Evolutionary conservation across 179 eudicot genomes (phyloP), one percentile per base, ranked within the genome.

Genomic region (Heliamphora pulchella): DNA sequence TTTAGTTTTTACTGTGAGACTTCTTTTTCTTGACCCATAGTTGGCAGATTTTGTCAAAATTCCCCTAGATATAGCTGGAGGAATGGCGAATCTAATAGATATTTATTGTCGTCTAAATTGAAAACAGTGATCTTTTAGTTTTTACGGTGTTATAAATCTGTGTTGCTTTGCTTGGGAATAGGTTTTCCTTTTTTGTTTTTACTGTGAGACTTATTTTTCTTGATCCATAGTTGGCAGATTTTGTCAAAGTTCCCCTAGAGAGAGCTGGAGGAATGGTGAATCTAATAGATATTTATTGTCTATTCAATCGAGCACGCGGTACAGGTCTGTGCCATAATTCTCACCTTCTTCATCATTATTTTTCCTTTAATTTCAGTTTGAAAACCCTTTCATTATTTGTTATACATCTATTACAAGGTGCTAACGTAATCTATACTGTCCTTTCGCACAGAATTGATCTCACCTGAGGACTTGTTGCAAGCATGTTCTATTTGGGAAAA

Each of bases 401-500:
- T 1, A 70, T 64, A 39, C 39, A 6, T 81, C 70, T 59, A 41
- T 62, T 51, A 51, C n/a, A 54, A 74, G 48, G 39, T 44, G 71
- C 66, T 78, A 17, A 18, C 20, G 61, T 58, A 50, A 71, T 73
- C 66, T 64, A 17, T 55, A 13, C 68, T 48, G 31, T 80, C 39
- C 54, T 80, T 67, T 84, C 76, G 74, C 8, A 65, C 89, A 95
- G 98, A 91, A 84, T 82, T 95, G 85, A 93, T 95, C 75, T 93
- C 98, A 13, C 98, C 98, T 20, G 98, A 95, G 82, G 98, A 95
- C 87, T 84, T 95, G 82, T 86, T 90, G 82, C 97, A 83, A 89
- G 97, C 98, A 65, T 95, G 98, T 84, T 83, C 88, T 73, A 89
- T 95, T 14, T 95, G 97, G 98, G 94, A 91, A 89, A 95, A 95